These are phyloP conservation scores for Aureobasidium sp. DNA, from an alignment of 2,329 filamentous ascomycete species.

Conservation along the genomic window DNA sequence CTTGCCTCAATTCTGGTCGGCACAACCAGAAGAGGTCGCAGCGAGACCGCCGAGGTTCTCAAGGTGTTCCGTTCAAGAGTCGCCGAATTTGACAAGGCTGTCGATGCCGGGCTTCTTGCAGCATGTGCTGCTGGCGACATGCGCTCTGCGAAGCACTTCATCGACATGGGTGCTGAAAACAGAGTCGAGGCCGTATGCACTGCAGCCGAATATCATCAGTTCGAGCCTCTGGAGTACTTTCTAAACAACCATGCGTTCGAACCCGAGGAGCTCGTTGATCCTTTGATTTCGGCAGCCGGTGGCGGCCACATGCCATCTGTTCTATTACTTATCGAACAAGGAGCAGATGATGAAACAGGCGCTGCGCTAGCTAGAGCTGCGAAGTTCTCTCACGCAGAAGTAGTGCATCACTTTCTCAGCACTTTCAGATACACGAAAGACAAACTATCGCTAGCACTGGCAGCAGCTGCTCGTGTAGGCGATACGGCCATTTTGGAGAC, in stretches of 20 bases:
- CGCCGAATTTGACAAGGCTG: background rate
- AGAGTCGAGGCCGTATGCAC: slow-evolving; percentile 2
- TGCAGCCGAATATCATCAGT: slow-evolving; percentile 8
- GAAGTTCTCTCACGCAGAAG: background rate
- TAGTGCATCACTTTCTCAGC: background rate
- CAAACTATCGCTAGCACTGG: background rate
- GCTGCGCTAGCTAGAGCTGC: slow-evolving; percentile 6
- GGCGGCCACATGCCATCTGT: background rate
- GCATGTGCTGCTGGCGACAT: slow-evolving; percentile 10
- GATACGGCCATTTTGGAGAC: background rate
- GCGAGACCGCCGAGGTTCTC: slow-evolving; percentile 4
- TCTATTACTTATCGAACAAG: background rate
- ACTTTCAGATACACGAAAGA: background rate
- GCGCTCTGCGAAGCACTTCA: background rate
- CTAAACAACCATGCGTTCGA: background rate
- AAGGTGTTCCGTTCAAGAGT: slow-evolving; percentile 6
- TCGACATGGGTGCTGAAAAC: slow-evolving; percentile 3
- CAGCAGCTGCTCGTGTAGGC: background rate
- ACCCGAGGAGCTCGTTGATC: background rate
- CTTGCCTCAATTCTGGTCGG: slow-evolving; percentile 5
- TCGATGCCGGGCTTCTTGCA: background rate
- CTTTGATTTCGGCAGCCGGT: background rate
- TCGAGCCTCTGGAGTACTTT: slow-evolving; percentile 6
- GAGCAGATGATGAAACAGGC: slow-evolving; percentile 1
- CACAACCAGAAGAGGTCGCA: background rate